Percentiles rank a stretch among this genome's conserved stretches.
Evolutionary conservation across 768 basidiomycete species (phyloP).

Genomic region (Phylloporus sp.): DNA sequence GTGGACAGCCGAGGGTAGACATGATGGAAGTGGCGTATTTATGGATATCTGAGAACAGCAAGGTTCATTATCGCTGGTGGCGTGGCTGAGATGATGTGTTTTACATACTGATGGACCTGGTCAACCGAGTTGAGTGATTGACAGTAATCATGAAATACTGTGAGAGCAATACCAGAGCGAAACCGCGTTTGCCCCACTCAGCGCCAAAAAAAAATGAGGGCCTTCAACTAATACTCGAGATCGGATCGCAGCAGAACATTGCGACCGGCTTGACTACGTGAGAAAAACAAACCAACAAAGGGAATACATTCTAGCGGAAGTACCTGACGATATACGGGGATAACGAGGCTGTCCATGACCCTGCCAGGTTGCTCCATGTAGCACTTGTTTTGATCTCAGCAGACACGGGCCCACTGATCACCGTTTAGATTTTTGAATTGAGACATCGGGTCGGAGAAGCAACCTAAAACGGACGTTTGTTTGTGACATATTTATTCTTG

Average conservation of each 20-base stretch:
- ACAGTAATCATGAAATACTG: background rate
- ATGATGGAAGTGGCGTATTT: background rate
- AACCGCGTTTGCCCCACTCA: background rate
- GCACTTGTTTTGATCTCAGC: background rate
- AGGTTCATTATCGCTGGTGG: background rate
- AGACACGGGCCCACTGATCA: background rate
- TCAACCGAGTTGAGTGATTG: background rate
- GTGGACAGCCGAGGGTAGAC: background rate
- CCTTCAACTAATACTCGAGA: background rate
- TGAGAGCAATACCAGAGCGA: background rate
- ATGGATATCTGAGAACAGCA: background rate
- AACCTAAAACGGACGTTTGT: background rate
- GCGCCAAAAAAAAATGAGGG: background rate
- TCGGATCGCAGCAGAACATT: background rate
- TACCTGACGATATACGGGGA: background rate
- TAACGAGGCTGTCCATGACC: background rate
- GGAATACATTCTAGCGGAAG: background rate
- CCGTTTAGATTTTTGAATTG: background rate
- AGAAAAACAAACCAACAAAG: background rate
- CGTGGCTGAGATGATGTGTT: background rate
- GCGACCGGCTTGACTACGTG: background rate
- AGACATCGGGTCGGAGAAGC: background rate
- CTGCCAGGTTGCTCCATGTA: background rate
- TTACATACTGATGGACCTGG: background rate
- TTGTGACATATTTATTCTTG: background rate